Base-by-base conservation (phyloP, 306 rosid genomes). In the Quercus alba region DNA sequence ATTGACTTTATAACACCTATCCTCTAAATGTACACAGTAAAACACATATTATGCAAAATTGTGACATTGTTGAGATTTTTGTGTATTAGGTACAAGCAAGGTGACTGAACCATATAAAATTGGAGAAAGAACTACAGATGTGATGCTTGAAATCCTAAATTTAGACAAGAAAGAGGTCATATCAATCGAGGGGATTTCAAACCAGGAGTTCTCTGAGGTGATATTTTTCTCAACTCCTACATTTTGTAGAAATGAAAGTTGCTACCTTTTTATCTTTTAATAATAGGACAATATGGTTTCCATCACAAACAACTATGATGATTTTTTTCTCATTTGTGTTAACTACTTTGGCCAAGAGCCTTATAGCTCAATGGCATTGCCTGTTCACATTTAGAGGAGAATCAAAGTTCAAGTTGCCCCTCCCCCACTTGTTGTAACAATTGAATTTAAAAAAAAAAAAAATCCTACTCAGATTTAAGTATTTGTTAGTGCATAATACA, bases 201-300 rank as follows among this genome's bases (percentile, higher is more conserved):
- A 96, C 87, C 92, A 93, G 83, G 97, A 86, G 73, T 96, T 96
- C 84, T 85, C 93, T 4, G 94, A 90, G 98, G 99, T 96, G 78
- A 84, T 77, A 12, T 49, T 49, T 30, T n/a, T 28, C 31, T 19
- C 70, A 6, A 4, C 20, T 63, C 41, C 52, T 33, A 19, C 5
- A 67, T 23, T 31, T 67, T 31, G 25, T 67, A 67, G 49, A 33
- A 67, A 17, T 31, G 11, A 33, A 33, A 26, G 5, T 56, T 68
- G 46, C n/a, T 18, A 8, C 25, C 23, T 67, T 67, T 67, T 31
- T 31, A 30, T 63, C 25, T 18, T 31, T 7, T 67, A 18, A 33
- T 67, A 67, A 33, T 33, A 33, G 72, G 23, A 33, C 51, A 17
- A 3, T 20, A 58, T 7, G 71, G 49, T 66, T 67, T 67, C 6